Percentiles rank a stretch among this genome's conserved stretches.
Evolutionary conservation across 1,284 basidiomycete genomes (phyloP).

Genomic region (Apiotrichum laibachii): DNA sequence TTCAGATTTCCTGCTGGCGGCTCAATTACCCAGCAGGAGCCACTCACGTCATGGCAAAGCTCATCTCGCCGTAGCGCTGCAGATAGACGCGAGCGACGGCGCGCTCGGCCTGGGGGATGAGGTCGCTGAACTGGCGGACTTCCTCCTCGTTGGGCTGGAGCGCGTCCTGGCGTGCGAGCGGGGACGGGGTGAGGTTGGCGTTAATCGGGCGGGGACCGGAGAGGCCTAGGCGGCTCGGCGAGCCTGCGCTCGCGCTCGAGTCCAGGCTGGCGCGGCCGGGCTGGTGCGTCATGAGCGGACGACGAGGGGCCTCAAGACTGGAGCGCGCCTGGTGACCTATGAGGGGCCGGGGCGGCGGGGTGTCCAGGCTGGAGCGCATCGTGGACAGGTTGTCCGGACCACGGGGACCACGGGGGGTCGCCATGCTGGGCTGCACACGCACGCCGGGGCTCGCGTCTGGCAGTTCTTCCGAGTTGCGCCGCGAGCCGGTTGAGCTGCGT

Average conservation of each 20-base stretch:
- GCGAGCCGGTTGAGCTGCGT: not conserved
- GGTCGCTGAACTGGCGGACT: constrained; percentile 65
- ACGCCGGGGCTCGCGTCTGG: not conserved
- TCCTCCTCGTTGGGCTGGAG: constrained; percentile 30
- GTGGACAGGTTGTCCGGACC: not conserved
- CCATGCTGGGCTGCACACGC: constrained; percentile 5
- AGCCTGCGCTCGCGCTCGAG: not conserved
- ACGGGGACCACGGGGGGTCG: constrained; percentile 12
- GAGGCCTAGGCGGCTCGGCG: not conserved
- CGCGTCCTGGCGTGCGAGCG: constrained; percentile 10
- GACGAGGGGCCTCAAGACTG: constrained; percentile 9
- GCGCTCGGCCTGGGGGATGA: constrained; percentile 73
- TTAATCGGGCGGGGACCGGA: not conserved
- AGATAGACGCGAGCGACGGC: constrained; percentile 69
- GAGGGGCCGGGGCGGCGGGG: not conserved
- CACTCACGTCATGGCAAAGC: constrained; percentile 65
- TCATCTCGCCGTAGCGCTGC: constrained; percentile 66
- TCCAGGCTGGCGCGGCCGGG: constrained; percentile 12
- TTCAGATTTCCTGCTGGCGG: no score
- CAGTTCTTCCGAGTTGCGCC: constrained; percentile 5
- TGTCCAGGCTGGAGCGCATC: constrained; percentile 10
- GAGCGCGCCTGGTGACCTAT: not conserved
- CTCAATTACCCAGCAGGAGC: not conserved
- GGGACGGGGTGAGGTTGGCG: not conserved
- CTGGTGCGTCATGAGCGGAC: not conserved